Evolutionary conservation across 495 filamentous ascomycete species (phyloP).

Genomic region (Neurospora terricola): DNA sequence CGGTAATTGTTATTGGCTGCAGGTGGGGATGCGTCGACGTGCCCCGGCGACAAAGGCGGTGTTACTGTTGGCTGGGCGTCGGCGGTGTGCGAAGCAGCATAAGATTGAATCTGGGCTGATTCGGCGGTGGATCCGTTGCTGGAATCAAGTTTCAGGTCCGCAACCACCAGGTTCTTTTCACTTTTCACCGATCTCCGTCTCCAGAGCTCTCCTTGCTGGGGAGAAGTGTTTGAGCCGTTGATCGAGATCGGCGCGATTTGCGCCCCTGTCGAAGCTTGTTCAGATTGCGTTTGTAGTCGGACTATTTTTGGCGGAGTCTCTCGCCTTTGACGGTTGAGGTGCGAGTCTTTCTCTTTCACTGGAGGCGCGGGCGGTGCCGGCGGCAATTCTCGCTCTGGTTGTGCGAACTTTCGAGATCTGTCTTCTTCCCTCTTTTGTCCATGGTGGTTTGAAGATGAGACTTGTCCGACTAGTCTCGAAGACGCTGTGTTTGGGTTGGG

Average conservation of each 20-base stretch:
- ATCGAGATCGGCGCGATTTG: slow-evolving; percentile 6
- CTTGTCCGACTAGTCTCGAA: slow-evolving; percentile 7
- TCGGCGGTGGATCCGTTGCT: slow-evolving; percentile 38
- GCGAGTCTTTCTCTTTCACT: slow-evolving; percentile 22
- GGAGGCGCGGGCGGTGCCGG: slow-evolving; percentile 24
- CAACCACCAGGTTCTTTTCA: slow-evolving; percentile 29
- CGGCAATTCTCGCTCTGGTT: slow-evolving; percentile 14
- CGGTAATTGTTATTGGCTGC: slow-evolving; percentile 1
- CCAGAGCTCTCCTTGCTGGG: slow-evolving; percentile 33
- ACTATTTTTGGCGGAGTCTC: slow-evolving; percentile 7
- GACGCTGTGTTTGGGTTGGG: slow-evolving; percentile 24
- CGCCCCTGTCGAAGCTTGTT: slow-evolving; percentile 8
- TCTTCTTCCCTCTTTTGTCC: slow-evolving; percentile 9
- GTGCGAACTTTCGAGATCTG: slow-evolving; percentile 2
- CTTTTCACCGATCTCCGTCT: slow-evolving; percentile 33
- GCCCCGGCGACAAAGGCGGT: slow-evolving; percentile 4
- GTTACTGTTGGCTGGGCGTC: slow-evolving; percentile 5
- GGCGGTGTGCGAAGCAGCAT: not conserved
- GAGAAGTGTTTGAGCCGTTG: slow-evolving; percentile 13
- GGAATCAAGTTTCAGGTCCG: slow-evolving; percentile 32
- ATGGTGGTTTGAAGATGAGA: slow-evolving; percentile 13
- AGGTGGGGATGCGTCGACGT: not conserved
- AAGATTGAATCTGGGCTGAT: slow-evolving; percentile 7
- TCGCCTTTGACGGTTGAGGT: slow-evolving; percentile 1
- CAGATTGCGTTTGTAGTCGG: slow-evolving; percentile 2